Evolutionary conservation across 2,329 filamentous ascomycete species (phyloP).

Genomic region (Setomelanomma holmii): DNA sequence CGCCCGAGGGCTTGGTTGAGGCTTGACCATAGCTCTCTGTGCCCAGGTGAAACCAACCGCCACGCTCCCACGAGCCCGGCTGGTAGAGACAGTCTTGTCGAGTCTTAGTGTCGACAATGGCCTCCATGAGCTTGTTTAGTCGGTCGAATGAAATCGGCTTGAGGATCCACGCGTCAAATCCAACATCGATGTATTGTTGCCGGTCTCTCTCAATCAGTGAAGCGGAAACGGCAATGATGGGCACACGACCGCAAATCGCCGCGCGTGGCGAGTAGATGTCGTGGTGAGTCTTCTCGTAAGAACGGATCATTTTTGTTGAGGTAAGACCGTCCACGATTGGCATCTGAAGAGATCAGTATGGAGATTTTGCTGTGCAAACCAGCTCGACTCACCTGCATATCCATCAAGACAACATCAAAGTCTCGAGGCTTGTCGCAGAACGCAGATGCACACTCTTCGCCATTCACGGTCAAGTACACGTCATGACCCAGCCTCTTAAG

Average conservation of each 20-base stretch:
- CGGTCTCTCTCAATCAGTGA: conserved; percentile 75
- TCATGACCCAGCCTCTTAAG: conserved; percentile 77
- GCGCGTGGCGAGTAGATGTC: conserved; percentile 67
- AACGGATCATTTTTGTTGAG: conserved; percentile 83
- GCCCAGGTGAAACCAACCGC: conserved; percentile 76
- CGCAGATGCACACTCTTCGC: conserved; percentile 78
- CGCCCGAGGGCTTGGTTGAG: conserved; percentile 43
- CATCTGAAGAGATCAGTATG: conserved; percentile 66
- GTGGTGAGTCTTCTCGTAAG: conserved; percentile 66
- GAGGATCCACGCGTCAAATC: conserved; percentile 90
- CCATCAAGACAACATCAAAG: conserved; percentile 88
- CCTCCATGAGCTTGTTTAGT: conserved; percentile 71
- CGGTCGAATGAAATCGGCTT: conserved; percentile 86
- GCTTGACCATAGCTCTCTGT: conserved; percentile 48
- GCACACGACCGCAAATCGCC: conserved; percentile 68
- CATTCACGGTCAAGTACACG: conserved; percentile 78
- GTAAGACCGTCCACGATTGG: conserved; percentile 85
- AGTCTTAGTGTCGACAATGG: conserved; percentile 68
- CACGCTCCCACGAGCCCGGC: conserved; percentile 79
- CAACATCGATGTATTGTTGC: conserved; percentile 74
- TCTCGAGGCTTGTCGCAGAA: conserved; percentile 68
- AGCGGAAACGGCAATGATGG: conserved; percentile 87
- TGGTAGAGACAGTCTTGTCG: conserved; percentile 71
- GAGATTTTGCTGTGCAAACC: background rate
- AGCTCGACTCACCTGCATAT: conserved; percentile 77